Conservation (phyloP, 306 rosid species). For the Prunus campanulata region DNA sequence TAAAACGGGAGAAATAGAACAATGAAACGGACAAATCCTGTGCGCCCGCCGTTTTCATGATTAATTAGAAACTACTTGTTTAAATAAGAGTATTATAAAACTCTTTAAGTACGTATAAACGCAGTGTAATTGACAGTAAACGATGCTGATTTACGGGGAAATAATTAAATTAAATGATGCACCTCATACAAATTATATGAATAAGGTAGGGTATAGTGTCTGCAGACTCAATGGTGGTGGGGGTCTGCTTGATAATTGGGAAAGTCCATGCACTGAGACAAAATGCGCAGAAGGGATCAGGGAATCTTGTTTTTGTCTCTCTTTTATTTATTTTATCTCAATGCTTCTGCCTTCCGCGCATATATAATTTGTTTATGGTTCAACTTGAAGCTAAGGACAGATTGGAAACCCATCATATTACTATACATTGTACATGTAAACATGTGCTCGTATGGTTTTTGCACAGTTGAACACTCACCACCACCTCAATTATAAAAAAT, state of each 20-base stretch:
- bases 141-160: background rate
- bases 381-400: conserved; percentile 9
- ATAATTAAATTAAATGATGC: background rate
- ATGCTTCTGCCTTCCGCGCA: conserved; percentile 3
- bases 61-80: background rate
- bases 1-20: no score
- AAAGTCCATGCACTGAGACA: conserved; percentile 34
- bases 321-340: background rate
- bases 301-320: conserved; percentile 45
- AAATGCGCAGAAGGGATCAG: conserved; percentile 33
- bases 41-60: background rate
- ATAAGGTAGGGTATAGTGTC: background rate
- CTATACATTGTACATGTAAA: background rate
- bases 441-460: background rate
- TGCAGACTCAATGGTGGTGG: background rate
- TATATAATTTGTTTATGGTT: background rate
- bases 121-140: no score
- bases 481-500: no score
- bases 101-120: no score
- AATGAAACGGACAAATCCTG: background rate
- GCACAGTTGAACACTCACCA: no score
- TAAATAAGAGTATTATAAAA: background rate
- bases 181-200: background rate
- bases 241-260: background rate
- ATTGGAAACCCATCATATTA: background rate